Percentiles rank a stretch among this genome's conserved stretches.
Evolutionary conservation across 75 land plant genomes (phyloP).

Genomic region (Sequoiadendron giganteum): DNA sequence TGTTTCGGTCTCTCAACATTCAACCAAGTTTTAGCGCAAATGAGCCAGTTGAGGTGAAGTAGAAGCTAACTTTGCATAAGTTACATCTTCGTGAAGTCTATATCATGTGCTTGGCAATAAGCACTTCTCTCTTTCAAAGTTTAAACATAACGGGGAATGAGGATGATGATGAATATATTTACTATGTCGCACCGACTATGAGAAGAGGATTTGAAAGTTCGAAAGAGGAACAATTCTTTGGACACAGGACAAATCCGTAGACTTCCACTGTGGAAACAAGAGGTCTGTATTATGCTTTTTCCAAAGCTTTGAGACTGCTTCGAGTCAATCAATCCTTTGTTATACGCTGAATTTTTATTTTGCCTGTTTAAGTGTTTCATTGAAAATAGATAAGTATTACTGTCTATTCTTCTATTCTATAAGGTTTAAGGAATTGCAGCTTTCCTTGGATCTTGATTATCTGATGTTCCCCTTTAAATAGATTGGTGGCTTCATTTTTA

Average conservation of each 20-base stretch:
- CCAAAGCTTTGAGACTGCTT: neutral
- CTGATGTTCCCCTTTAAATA: neutral
- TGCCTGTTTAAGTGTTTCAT: neutral
- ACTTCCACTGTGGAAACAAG: constrained; percentile 81
- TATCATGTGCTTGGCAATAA: neutral
- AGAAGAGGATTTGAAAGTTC: constrained; percentile 72
- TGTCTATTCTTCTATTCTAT: neutral
- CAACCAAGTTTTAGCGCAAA: no score
- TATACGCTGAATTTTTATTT: neutral
- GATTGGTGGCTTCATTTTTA: neutral
- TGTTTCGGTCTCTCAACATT: no score
- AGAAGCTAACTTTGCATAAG: neutral
- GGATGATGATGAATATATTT: constrained; percentile 66
- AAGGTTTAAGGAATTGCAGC: neutral
- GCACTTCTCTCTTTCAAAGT: neutral
- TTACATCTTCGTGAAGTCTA: neutral
- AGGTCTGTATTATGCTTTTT: constrained; percentile 38
- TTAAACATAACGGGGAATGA: constrained; percentile 24
- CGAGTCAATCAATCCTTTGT: neutral
- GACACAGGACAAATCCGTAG: constrained; percentile 62
- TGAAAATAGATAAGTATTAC: neutral
- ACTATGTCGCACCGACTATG: constrained; percentile 78
- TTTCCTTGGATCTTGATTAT: no score
- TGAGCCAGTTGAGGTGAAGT: no score
- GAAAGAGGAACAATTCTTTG: constrained; percentile 53